Evolutionary conservation across 1,139 yeast species (phyloP), one percentile per base, ranked within the genome.

Genomic region (Hansenula lynferdii): DNA sequence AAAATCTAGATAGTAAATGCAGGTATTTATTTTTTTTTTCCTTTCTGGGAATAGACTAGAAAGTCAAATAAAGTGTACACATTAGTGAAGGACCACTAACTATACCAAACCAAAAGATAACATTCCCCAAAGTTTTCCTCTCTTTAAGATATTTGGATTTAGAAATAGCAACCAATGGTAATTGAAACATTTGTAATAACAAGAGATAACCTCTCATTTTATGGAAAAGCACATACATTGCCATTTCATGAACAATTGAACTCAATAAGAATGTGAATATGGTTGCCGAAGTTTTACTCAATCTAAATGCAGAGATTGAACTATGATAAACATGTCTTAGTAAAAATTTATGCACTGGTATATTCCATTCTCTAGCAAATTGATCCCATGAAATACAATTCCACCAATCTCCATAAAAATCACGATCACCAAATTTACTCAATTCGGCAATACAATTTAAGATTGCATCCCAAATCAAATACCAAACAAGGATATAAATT

Each of bases 331-430:
- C 98, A 57, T 94, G 99, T 47, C 97, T 75, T 33, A 89, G 67
- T 43, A 92, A 66, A 53, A 92, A 92, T 49, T 80, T 77, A 60
- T 92, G 97, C n/a, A 94, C 97, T 0, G 97, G 97, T 9, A 78
- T 74, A 58, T 92, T 92, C 98, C 99, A 94, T 48, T 85, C 80
- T 48, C 97, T 74, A 9, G 97, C 85, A 63, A 85, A 92, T 57
- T 89, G 92, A 41, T 85, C 89, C 96, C 97, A 92, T 36, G 89
- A 83, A 22, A 85, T 79, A 49, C 95, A 85, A 50, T 92, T 86
- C 98, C 97, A 92, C 98, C 98, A 92, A 31, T 89, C 86, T 4
- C 95, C 95, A 54, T 92, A 92, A 59, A 92, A 92, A 49, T 84
- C 85, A 31, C 98, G 75, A 57, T 92, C 97, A 3, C 90, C 96